Conservation (phyloP, 2,329 filamentous ascomycete species). For the Ceratocystis albifundus region DNA sequence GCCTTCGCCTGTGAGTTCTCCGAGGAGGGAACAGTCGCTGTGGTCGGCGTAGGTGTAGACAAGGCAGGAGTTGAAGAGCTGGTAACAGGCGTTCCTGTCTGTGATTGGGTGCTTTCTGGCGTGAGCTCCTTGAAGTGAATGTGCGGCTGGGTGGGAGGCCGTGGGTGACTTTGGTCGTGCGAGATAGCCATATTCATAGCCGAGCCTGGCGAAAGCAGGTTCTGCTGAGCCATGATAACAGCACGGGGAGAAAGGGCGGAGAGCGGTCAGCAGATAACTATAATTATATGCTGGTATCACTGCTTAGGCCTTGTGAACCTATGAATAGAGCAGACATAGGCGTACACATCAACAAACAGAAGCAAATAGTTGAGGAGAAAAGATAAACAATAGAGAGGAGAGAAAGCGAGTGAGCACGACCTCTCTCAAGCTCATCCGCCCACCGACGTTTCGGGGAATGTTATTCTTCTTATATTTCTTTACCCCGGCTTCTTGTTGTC, state of each 20-base stretch:
- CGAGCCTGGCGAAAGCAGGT: not conserved
- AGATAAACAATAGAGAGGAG: not conserved
- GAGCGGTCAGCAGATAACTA: not conserved
- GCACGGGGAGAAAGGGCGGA: not conserved
- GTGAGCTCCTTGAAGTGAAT: not conserved
- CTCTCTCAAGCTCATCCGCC: not conserved
- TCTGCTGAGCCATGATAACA: not conserved
- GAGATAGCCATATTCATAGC: not conserved
- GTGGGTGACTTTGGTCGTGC: not conserved
- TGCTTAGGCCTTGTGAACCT: not conserved
- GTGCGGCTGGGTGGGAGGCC: not conserved
- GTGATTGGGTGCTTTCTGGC: not conserved
- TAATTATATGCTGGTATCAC: not conserved
- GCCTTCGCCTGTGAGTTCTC: conserved; percentile 8
- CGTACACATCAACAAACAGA: not conserved
- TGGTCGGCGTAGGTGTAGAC: not conserved
- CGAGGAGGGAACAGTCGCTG: not conserved
- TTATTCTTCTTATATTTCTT: not conserved
- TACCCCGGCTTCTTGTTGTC: not conserved
- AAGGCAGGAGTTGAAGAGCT: not conserved
- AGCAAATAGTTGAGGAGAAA: not conserved
- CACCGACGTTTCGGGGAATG: not conserved
- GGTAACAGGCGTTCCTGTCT: not conserved
- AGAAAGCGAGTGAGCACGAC: not conserved
- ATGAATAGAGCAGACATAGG: not conserved